Base-by-base conservation (phyloP, 176 grass and related monocot genomes). In the Cocos nucifera region DNA sequence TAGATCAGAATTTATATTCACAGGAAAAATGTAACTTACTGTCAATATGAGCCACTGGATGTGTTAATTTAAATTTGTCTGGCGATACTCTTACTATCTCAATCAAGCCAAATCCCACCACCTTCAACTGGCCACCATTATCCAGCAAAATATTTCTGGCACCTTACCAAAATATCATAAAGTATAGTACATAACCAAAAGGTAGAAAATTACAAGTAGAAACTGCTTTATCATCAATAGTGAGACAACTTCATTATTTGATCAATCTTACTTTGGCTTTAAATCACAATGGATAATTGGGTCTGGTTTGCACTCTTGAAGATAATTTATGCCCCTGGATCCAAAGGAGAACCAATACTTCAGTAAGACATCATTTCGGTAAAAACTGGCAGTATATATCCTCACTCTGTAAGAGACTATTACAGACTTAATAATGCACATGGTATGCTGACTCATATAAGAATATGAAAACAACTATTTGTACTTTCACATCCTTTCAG, bases 101-200 rank as follows among this genome's bases (percentile, higher is more conserved):
- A 76, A 91, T 76, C 69, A 71, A 91, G 61, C 93, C 93, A 75
- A 89, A 92, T 19, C 70, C 87, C 44, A 79, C 73, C 59, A 98
- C 87, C 76, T 98, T 98, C 69, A 92, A 86, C 63, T 82, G 83
- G 52, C 85, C 88, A 68, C 81, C 88, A 86, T 92, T 65, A 27
- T 92, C 93, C 77, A 79, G 81, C 57, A 92, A 68, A 73, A 98
- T 92, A 67, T 88, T 81, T 91, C 93, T 98, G 93, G 69, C 80
- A 92, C 93, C 87, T 98, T 92, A 83, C 75, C 27, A 81, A 51
- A 87, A 82, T 59, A 72, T 73, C 77, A 73, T 85, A 88, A 92
- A 59, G 54, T 63, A 39, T 56, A 17, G 51, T 55, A 63, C 17
- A 53, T 32, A 58, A 30, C 22, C 22, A 4, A 56, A 58, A 23